A percentile compares a stretch with the other conserved stretches of the same genome.
These are phyloP conservation scores for Gymnopus androsaceus DNA, from an alignment of 1,284 basidiomycete species.

Conservation along the genomic window DNA sequence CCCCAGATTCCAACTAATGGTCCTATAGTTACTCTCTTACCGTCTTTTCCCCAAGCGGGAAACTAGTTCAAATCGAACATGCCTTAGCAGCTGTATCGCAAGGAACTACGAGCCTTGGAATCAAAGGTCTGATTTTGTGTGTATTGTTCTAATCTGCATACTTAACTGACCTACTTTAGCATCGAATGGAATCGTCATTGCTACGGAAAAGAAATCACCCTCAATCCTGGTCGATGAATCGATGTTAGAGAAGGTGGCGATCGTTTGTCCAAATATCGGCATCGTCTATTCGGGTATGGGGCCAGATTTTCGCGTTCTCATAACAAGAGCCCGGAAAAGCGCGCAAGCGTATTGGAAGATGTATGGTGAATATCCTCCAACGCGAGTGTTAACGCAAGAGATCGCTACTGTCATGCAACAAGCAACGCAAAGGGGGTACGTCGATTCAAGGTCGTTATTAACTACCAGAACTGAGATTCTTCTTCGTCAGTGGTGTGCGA, in stretches of 20 bases:
- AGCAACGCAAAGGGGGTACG: constrained; percentile 96
- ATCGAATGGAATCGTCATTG: constrained; percentile 98
- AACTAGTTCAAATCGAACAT: constrained; percentile 99
- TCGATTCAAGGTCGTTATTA: constrained; percentile 7
- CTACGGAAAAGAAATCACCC: constrained; percentile 98
- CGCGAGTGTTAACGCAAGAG: constrained; percentile 94
- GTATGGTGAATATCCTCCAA: constrained; percentile 98
- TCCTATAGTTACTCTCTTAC: constrained; percentile 90
- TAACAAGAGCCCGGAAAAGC: constrained; percentile 93
- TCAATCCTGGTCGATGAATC: constrained; percentile 98
- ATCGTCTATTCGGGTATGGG: constrained; percentile 99
- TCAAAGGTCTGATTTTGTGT: constrained; percentile 75
- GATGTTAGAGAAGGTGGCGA: constrained; percentile 94
- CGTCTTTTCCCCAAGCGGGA: constrained; percentile 98
- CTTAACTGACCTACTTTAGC: constrained; percentile 52
- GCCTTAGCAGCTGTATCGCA: constrained; percentile 96
- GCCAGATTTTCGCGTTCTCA: constrained; percentile 94
- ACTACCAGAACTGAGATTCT: constrained; percentile 23
- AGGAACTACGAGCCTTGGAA: constrained; percentile 96
- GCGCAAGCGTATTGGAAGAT: constrained; percentile 99
- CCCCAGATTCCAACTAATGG: constrained; percentile 21
- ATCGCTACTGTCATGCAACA: constrained; percentile 98
- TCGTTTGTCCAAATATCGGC: constrained; percentile 98
- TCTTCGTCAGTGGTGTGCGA: constrained; percentile 80
- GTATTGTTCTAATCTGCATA: constrained; percentile 16